phyloP scores from a whole-genome alignment of 164 flowering plant genomes.

The Dillenia turbinata region DNA sequence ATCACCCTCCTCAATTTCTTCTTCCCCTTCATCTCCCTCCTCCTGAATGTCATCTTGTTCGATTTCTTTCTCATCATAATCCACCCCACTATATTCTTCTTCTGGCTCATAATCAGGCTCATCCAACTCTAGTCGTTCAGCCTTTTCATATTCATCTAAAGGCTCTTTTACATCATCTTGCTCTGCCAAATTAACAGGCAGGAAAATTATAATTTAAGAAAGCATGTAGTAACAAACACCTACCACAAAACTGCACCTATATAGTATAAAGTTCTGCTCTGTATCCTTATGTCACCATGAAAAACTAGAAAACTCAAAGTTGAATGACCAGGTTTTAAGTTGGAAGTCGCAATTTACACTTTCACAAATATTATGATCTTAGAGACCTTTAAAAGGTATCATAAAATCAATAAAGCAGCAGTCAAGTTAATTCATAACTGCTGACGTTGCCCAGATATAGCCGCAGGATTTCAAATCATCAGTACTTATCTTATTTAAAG shows the following conservation, averaged over 20 bases:
- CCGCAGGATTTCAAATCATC: too few relatives aligned
- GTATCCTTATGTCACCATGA: neutral
- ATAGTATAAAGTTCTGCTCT: too few relatives aligned
- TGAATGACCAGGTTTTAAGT: too few relatives aligned
- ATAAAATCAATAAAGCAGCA: too few relatives aligned
- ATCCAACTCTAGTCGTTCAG: slow-evolving; percentile 73
- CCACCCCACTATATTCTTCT: slow-evolving; percentile 47
- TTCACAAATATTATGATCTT: too few relatives aligned
- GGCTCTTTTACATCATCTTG: slow-evolving; percentile 59
- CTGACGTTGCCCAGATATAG: too few relatives aligned
- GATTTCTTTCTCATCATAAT: slow-evolving; percentile 60
- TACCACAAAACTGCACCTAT: neutral
- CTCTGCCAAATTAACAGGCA: slow-evolving; percentile 37
- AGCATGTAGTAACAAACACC: neutral
- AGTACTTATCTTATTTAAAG: too few relatives aligned
- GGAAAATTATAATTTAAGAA: neutral
- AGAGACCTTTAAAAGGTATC: too few relatives aligned
- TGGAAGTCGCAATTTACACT: too few relatives aligned
- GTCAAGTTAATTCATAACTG: too few relatives aligned
- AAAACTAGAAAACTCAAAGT: too few relatives aligned
- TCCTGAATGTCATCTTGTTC: slow-evolving; percentile 54
- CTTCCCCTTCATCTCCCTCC: slow-evolving; percentile 51
- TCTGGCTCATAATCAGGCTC: slow-evolving; percentile 74
- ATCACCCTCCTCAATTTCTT: slow-evolving; percentile 49
- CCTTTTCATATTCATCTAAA: slow-evolving; percentile 64